These are phyloP conservation scores for Lasiosphaeria ovina DNA, from an alignment of 495 filamentous ascomycete genomes.

Conservation along the genomic window DNA sequence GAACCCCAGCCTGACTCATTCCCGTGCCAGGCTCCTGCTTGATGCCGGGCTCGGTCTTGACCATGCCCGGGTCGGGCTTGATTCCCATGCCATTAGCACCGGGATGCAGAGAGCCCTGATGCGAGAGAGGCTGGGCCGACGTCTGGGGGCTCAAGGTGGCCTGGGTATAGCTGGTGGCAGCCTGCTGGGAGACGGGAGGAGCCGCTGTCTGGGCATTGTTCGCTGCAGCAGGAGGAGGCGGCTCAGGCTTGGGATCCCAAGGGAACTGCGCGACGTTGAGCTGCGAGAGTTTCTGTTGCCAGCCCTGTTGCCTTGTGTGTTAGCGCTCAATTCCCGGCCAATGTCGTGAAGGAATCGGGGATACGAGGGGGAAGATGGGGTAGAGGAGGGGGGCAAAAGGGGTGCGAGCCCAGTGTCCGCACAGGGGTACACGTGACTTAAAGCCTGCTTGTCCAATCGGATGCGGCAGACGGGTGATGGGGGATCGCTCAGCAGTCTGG, in stretches of 20 bases:
- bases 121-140: conserved; percentile 39
- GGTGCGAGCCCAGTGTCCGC: conserved; percentile 4
- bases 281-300: conserved; percentile 85
- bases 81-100: conserved; percentile 52
- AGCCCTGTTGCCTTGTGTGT: conserved; percentile 59
- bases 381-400: conserved; percentile 2
- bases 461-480: conserved; percentile 22
- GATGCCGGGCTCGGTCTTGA: conserved; percentile 41
- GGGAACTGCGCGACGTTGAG: conserved; percentile 84
- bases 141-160: conserved; percentile 36
- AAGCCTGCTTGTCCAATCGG: conserved; percentile 24
- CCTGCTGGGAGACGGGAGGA: conserved; percentile 32
- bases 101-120: conserved; percentile 32
- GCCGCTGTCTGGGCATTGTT: conserved; percentile 35
- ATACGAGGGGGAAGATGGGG: no score
- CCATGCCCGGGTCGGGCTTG: conserved; percentile 71
- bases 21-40: conserved; percentile 38
- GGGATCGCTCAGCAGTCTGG: conserved; percentile 18
- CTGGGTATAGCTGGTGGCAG: conserved; percentile 36
- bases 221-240: conserved; percentile 40
- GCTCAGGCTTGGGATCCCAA: conserved; percentile 79
- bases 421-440: conserved; percentile 29
- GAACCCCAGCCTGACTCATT: conserved; percentile 8
- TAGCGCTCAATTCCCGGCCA: conserved; percentile 4
- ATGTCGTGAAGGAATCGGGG: neutral